phyloP scores from a whole-genome alignment of 1,139 yeast species.

The Arxiozyma bovina region DNA sequence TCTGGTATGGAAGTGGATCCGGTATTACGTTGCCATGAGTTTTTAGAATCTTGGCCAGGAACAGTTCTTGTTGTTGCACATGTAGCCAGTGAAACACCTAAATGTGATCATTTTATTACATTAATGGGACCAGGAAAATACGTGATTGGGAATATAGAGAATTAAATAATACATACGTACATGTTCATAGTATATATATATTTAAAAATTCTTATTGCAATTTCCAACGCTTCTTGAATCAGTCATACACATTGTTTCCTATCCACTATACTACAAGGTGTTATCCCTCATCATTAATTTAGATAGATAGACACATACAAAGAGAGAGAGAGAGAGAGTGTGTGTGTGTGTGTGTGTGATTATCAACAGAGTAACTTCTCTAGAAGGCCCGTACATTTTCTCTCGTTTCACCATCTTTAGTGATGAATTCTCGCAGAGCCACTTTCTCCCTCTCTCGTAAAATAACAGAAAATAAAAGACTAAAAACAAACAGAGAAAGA shows the following conservation, averaged over 20 bases:
- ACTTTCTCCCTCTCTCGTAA: background rate
- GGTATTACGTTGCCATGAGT: constrained; percentile 54
- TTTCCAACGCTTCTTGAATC: background rate
- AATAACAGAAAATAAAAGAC: too few relatives aligned
- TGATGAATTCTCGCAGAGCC: background rate
- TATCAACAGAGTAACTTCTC: too few relatives aligned
- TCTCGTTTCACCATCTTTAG: background rate
- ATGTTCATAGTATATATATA: too few relatives aligned
- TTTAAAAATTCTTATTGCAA: too few relatives aligned
- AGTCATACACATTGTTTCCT: background rate
- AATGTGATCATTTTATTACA: constrained; percentile 42
- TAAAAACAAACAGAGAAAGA: background rate
- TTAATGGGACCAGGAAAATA: constrained; percentile 34
- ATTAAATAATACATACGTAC: background rate
- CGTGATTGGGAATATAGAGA: constrained; percentile 16
- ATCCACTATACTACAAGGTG: background rate
- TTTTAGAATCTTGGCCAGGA: constrained; percentile 55
- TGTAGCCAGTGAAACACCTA: constrained; percentile 51
- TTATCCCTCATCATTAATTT: background rate
- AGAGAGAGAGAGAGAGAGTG: background rate
- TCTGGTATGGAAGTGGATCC: constrained; percentile 76
- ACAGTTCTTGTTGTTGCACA: constrained; percentile 77
- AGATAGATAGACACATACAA: too few relatives aligned
- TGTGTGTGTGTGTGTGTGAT: too few relatives aligned
- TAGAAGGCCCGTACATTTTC: background rate